Conservation (phyloP, 768 basidiomycete species). For the Tephrocybe sp. region DNA sequence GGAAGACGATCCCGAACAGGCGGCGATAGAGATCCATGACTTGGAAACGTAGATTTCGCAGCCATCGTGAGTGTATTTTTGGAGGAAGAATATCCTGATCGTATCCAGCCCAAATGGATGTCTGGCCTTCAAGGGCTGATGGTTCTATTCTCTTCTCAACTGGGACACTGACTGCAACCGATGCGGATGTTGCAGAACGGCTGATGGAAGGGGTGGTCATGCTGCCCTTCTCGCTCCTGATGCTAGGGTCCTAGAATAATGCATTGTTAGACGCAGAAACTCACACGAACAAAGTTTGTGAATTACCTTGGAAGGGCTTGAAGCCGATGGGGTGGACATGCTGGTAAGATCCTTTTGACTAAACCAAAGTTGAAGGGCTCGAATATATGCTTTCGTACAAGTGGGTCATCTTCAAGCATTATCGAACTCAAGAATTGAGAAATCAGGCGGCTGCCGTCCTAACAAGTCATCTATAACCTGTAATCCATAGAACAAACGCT, state of each 20-base stretch:
- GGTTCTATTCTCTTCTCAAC: constrained; percentile 19
- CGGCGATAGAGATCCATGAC: constrained; percentile 58
- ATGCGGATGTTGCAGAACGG: neutral
- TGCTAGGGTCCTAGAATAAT: neutral
- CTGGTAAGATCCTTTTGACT: neutral
- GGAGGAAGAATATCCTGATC: constrained; percentile 48
- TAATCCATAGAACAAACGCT: neutral
- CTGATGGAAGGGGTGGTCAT: neutral
- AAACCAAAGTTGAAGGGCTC: neutral
- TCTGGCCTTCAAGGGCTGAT: constrained; percentile 26
- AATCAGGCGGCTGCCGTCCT: neutral
- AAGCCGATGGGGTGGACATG: neutral
- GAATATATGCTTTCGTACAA: neutral
- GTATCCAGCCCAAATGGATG: constrained; percentile 49
- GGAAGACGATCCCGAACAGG: constrained; percentile 58
- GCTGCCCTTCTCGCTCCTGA: neutral
- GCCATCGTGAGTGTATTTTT: constrained; percentile 41
- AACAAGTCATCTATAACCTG: neutral
- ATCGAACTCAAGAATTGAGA: neutral
- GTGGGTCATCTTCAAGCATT: neutral
- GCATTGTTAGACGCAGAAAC: neutral
- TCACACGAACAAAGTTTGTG: neutral
- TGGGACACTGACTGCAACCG: constrained; percentile 9
- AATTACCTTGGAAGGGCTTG: neutral
- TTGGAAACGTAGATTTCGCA: constrained; percentile 56